Conservation (phyloP, 1,284 basidiomycete genomes). For the Pseudozyma sp. region DNA sequence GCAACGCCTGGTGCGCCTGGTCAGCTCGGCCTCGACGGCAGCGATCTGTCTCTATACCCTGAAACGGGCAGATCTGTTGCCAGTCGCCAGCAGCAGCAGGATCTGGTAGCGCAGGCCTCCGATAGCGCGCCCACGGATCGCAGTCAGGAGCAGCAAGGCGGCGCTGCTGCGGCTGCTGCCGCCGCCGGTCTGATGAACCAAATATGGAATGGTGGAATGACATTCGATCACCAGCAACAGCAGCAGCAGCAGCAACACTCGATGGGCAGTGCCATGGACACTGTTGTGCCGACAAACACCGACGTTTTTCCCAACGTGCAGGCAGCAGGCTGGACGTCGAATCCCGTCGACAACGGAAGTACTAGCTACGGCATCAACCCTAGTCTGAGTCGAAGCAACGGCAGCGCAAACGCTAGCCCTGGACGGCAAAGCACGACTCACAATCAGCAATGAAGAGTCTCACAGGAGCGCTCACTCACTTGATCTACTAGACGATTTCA, state of each 20-base stretch:
- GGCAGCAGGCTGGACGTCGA: slow-evolving; percentile 18
- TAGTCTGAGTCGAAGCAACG: neutral
- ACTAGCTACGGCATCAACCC: slow-evolving; percentile 8
- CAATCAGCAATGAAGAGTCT: slow-evolving; percentile 1
- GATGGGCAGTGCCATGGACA: too few relatives aligned
- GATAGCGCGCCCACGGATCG: slow-evolving; percentile 4
- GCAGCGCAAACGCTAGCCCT: slow-evolving; percentile 14
- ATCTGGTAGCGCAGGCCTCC: neutral
- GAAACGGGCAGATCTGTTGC: slow-evolving; percentile 18
- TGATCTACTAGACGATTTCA: too few relatives aligned
- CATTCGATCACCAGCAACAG: slow-evolving; percentile 11
- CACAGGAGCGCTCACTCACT: too few relatives aligned
- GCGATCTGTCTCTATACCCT: slow-evolving; percentile 35
- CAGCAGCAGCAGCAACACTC: neutral
- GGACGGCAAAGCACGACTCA: slow-evolving; percentile 8
- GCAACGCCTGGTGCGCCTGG: slow-evolving; percentile 18
- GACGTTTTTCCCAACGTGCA: slow-evolving; percentile 11
- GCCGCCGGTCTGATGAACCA: slow-evolving; percentile 24
- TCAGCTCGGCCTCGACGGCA: slow-evolving; percentile 14
- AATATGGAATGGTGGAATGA: slow-evolving; percentile 25
- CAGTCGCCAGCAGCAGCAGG: slow-evolving; percentile 1
- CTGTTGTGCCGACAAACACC: too few relatives aligned
- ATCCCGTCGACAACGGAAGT: slow-evolving; percentile 12
- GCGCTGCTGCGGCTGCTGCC: slow-evolving; percentile 12
- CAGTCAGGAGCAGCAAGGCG: slow-evolving; percentile 6